Base-by-base conservation (phyloP, 2,329 filamentous ascomycete species). In the Colletotrichum tofieldiae region DNA sequence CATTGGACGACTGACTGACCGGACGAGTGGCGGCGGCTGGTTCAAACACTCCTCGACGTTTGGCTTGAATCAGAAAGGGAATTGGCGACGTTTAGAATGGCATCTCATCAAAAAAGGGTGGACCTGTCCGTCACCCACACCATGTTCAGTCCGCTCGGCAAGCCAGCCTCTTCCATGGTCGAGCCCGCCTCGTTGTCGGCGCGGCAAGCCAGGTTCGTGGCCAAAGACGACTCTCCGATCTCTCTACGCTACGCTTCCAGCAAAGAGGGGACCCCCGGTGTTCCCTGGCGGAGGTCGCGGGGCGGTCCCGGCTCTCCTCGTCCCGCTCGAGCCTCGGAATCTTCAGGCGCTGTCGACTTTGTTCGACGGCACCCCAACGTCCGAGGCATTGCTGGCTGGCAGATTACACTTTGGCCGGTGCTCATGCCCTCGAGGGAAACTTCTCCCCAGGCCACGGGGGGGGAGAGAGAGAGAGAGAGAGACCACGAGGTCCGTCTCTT, bases 261-360 rank as follows among this genome's bases (percentile, higher is more conserved):
- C 35, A 20, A 43, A 3, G n/a, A 26, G 16, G 55, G 18, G 58
- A 29, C 26, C 43, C n/a, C 12, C 47, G 59, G 45, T 26, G 8
- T 51, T 49, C 45, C 59, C 60, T 62, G 45, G 32, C 60, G 11
- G 49, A 54, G 35, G n/a, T 43, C 47, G 37, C 61, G 49, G 49
- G 49, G 35, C 32, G 37, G 54, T 64, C 37, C 61, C 49, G 49
- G 47, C 37, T n/a, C 37, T 41, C 49, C 20, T 23, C 49, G 12
- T 29, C 11, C 45, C 37, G 49, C 37, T 55, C 47, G 39, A 55
- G 47, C 47, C 49, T 52, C 35, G 41, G 26, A 26, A 29, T 18
- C n/a, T 39, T 16, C 18, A 16, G 49, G 29, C 20, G 29, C 59
- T 37, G 32, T n/a, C 29, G 16, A n/a, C 39, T 26, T 45, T 52